Conservation (phyloP, 345 rosid species). For the Capsella bursapastoris region DNA sequence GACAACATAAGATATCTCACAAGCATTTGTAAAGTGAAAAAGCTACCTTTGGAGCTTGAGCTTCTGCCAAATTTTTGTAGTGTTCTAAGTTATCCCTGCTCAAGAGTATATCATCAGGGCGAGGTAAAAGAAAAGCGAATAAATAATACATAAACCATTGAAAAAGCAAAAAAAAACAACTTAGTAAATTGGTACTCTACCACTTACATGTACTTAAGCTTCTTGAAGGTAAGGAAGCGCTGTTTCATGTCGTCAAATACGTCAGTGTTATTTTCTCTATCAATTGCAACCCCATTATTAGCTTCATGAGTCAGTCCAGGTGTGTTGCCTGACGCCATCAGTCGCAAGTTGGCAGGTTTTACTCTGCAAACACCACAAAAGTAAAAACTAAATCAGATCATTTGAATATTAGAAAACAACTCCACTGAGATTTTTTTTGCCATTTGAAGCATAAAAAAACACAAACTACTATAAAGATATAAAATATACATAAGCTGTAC, state of each 20-base stretch:
- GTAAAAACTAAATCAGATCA: background rate
- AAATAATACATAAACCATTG: slow-evolving; percentile 37
- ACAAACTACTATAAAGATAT: background rate
- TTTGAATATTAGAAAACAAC: slow-evolving; percentile 13
- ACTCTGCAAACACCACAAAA: slow-evolving; percentile 31
- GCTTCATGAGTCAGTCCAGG: slow-evolving; percentile 44
- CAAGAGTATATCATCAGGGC: slow-evolving; percentile 22
- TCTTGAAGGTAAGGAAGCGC: slow-evolving; percentile 71
- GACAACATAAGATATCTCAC: slow-evolving; percentile 10
- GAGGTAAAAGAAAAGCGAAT: background rate
- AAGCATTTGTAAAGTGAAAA: slow-evolving; percentile 1
- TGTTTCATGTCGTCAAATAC: slow-evolving; percentile 70
- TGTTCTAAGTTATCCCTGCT: slow-evolving; percentile 75
- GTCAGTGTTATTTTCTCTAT: slow-evolving; percentile 46
- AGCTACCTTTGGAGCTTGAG: slow-evolving; percentile 86
- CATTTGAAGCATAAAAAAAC: slow-evolving; percentile 19
- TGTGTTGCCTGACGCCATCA: slow-evolving; percentile 41
- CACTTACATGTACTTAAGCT: slow-evolving; percentile 71
- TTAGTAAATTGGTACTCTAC: background rate
- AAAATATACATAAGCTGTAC: background rate
- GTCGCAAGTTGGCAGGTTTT: slow-evolving; percentile 32
- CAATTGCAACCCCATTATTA: slow-evolving; percentile 29
- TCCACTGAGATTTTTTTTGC: background rate
- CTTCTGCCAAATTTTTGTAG: slow-evolving; percentile 65
- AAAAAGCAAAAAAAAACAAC: slow-evolving; percentile 32